Conservation (phyloP, 331 rosid species). For the Malus hybrid region DNA sequence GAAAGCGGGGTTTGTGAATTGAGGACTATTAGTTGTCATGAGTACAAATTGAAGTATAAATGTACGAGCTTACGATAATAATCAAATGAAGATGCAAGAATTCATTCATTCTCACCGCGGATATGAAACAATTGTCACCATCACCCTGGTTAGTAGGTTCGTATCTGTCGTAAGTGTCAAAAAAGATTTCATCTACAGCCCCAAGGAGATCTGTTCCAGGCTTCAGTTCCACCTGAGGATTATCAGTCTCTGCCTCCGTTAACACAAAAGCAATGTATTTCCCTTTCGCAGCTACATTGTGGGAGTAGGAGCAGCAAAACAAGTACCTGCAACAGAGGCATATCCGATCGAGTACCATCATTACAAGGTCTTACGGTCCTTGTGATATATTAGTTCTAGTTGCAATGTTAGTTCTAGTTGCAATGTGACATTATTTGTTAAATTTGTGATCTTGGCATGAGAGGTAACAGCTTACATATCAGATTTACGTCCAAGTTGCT, state of each 20-base stretch:
- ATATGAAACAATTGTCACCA: slow-evolving; percentile 27
- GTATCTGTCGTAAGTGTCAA: slow-evolving; percentile 25
- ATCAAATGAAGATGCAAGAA: not conserved
- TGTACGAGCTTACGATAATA: not conserved
- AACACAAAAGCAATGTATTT: slow-evolving; percentile 29
- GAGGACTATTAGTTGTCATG: not conserved
- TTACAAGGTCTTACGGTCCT: not conserved
- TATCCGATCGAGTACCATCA: not conserved
- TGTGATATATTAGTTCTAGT: not conserved
- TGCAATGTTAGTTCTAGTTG: not conserved
- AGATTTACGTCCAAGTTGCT: slow-evolving; percentile 32
- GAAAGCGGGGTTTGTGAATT: not conserved
- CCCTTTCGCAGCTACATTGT: slow-evolving; percentile 33
- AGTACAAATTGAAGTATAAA: not conserved
- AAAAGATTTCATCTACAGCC: slow-evolving; percentile 25
- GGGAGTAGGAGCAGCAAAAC: slow-evolving; percentile 36
- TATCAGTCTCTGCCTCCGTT: slow-evolving; percentile 31
- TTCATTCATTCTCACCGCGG: slow-evolving; percentile 11
- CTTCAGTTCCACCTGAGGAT: slow-evolving; percentile 28
- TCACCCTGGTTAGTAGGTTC: slow-evolving; percentile 19
- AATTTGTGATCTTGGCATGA: not conserved
- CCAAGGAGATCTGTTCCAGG: slow-evolving; percentile 38
- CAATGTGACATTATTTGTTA: not conserved
- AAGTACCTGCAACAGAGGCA: slow-evolving; percentile 22
- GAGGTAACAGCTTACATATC: slow-evolving; percentile 17